phyloP scores from a whole-genome alignment of 495 filamentous ascomycete genomes.

The Penicillium verhagenii region DNA sequence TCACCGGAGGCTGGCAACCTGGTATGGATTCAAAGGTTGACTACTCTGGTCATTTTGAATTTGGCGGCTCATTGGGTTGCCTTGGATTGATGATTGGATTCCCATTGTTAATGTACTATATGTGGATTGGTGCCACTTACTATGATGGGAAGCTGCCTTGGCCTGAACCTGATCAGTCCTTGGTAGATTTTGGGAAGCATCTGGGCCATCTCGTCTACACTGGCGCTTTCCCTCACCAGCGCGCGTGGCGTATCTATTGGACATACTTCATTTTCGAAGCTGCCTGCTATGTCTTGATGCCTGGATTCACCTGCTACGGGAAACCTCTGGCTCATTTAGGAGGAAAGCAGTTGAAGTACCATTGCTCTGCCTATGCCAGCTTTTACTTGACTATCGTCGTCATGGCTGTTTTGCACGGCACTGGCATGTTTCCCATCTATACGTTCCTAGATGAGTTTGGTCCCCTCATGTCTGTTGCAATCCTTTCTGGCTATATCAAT shows the following conservation, averaged over 20 bases:
- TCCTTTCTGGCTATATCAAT: constrained; percentile 78
- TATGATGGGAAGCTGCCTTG: constrained; percentile 78
- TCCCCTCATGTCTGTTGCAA: constrained; percentile 79
- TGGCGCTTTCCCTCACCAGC: constrained; percentile 69
- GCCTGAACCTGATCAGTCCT: constrained; percentile 57
- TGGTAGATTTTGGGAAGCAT: constrained; percentile 62
- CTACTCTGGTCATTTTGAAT: constrained; percentile 61
- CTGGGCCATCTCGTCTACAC: constrained; percentile 66
- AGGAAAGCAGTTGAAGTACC: constrained; percentile 78
- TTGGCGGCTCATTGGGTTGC: constrained; percentile 77
- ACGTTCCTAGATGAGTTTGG: constrained; percentile 89
- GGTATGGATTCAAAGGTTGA: constrained; percentile 28
- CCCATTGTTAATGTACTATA: constrained; percentile 91
- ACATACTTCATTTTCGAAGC: constrained; percentile 73
- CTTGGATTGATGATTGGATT: constrained; percentile 80
- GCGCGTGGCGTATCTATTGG: constrained; percentile 89
- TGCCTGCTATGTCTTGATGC: constrained; percentile 71
- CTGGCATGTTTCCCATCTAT: constrained; percentile 77
- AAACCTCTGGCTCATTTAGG: constrained; percentile 76
- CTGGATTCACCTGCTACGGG: constrained; percentile 74
- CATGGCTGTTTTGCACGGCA: constrained; percentile 64
- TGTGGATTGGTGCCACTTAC: constrained; percentile 91
- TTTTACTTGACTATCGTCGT: constrained; percentile 79
- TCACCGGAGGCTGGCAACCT: constrained; percentile 21
- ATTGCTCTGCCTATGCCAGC: constrained; percentile 77